These are phyloP conservation scores for Calonectria pseudoturangicola DNA, from an alignment of 2,329 filamentous ascomycete species.

Conservation along the genomic window DNA sequence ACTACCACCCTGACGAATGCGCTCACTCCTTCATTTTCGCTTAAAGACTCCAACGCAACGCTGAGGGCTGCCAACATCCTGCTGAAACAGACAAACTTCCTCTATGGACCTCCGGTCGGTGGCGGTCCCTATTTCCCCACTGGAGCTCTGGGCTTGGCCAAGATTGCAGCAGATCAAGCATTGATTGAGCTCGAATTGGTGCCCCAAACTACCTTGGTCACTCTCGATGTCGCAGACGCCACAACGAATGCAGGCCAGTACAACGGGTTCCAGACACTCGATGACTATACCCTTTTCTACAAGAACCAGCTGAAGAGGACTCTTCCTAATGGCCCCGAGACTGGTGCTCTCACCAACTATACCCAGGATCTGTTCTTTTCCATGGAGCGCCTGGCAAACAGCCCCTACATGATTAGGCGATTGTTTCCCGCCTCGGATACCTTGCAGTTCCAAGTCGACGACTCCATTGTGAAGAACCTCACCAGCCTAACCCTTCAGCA, in stretches of 20 bases:
- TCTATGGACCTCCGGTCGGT: not conserved
- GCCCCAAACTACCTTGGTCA: not conserved
- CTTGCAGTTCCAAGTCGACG: not conserved
- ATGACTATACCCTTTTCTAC: not conserved
- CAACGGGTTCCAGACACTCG: constrained; percentile 7
- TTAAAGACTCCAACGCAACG: not conserved
- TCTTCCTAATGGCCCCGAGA: not conserved
- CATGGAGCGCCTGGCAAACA: constrained; percentile 17
- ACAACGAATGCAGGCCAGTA: not conserved
- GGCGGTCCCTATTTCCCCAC: constrained; percentile 13
- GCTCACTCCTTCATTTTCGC: not conserved
- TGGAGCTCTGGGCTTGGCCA: not conserved
- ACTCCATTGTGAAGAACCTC: not conserved
- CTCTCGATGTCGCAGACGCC: not conserved
- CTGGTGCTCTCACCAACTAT: constrained; percentile 8
- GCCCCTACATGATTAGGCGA: constrained; percentile 9
- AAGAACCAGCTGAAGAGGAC: constrained; percentile 6
- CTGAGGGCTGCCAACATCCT: not conserved
- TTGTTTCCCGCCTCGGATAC: not conserved
- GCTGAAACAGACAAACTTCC: constrained; percentile 12
- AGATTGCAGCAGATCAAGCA: not conserved
- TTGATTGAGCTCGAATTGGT: not conserved
- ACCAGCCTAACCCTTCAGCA: not conserved
- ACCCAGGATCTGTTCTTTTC: constrained; percentile 17
- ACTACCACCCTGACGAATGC: not conserved